A percentile compares a stretch with the other conserved stretches of the same genome.
These are phyloP conservation scores for Pichia sp. DNA, from an alignment of 1,139 yeast species.

Conservation along the genomic window DNA sequence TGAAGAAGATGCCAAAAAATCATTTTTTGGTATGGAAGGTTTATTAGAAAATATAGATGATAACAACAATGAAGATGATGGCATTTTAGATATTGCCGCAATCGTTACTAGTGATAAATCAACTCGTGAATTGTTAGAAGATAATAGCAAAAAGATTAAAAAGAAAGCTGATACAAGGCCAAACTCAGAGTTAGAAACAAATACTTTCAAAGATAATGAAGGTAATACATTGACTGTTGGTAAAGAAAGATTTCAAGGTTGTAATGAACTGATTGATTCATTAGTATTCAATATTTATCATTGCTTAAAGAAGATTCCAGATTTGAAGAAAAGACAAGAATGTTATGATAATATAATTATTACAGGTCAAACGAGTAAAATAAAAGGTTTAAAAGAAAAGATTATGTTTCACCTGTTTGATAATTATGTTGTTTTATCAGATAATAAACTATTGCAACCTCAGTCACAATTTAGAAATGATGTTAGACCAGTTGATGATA, in stretches of 20 bases:
- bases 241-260: slow-evolving; percentile 81
- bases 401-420: slow-evolving; percentile 50
- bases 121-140: slow-evolving; percentile 57
- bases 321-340: slow-evolving; percentile 68
- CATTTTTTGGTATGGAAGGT: slow-evolving; percentile 54
- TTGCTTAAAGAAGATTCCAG: slow-evolving; percentile 52
- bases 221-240: slow-evolving; percentile 62
- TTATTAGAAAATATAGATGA: slow-evolving; percentile 34
- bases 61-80: slow-evolving; percentile 50
- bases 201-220: slow-evolving; percentile 55
- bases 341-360: slow-evolving; percentile 81
- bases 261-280: slow-evolving; percentile 48
- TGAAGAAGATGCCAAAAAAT: slow-evolving; percentile 49
- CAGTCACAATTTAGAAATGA: slow-evolving; percentile 28
- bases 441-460: slow-evolving; percentile 27
- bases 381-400: slow-evolving; percentile 73
- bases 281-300: slow-evolving; percentile 52
- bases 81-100: slow-evolving; percentile 82
- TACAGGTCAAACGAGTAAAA: slow-evolving; percentile 68
- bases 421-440: slow-evolving; percentile 46
- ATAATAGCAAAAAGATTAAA: slow-evolving; percentile 41
- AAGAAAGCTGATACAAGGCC: slow-evolving; percentile 33
- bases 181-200: slow-evolving; percentile 59
- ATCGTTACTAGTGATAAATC: slow-evolving; percentile 69
- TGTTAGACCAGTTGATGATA: slow-evolving; percentile 25